Evolutionary conservation across 495 filamentous ascomycete species (phyloP).

Genomic region (Neurospora pannonica): DNA sequence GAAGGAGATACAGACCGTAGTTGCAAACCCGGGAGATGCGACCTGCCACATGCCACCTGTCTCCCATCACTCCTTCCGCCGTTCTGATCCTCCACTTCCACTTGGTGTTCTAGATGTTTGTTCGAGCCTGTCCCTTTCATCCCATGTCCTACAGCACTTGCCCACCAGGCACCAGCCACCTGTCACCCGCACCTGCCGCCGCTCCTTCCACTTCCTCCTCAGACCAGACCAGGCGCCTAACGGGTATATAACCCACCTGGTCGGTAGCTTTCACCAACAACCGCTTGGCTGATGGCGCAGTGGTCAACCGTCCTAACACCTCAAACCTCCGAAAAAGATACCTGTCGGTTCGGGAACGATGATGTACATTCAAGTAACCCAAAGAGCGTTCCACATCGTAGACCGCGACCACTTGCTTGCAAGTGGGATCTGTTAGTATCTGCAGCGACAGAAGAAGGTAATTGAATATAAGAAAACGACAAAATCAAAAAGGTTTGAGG

Average conservation of each 20-base stretch:
- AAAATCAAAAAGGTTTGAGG: not conserved
- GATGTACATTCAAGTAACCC: not conserved
- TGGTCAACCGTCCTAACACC: not conserved
- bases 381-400: not conserved
- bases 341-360: not conserved
- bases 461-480: not conserved
- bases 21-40: not conserved
- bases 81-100: not conserved
- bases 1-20: not conserved
- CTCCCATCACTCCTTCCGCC: not conserved
- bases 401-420: not conserved
- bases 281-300: not conserved
- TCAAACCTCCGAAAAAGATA: not conserved
- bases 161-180: not conserved
- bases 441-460: not conserved
- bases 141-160: not conserved
- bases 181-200: not conserved
- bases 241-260: not conserved
- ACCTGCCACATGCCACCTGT: not conserved
- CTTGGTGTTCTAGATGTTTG: not conserved
- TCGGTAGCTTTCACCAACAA: not conserved
- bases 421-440: not conserved
- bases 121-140: not conserved
- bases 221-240: not conserved
- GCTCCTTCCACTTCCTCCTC: not conserved